These are phyloP conservation scores for Botryosphaeria dothidea DNA, from an alignment of 2,329 filamentous ascomycete species.

Conservation along the genomic window DNA sequence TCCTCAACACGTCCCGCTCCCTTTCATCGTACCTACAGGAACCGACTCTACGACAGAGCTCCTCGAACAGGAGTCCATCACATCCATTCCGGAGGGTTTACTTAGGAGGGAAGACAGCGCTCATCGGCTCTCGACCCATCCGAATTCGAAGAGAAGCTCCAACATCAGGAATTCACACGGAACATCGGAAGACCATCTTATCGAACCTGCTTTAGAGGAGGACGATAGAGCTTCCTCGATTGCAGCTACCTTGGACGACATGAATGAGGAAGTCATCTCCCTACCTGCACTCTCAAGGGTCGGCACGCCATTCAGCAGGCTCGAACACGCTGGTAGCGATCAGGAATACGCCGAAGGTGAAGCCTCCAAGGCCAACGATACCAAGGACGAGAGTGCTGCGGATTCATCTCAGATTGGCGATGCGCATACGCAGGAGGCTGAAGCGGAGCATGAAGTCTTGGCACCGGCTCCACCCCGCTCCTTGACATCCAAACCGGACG, in stretches of 20 bases:
- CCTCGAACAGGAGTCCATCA: slow-evolving; percentile 11
- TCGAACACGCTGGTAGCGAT: background rate
- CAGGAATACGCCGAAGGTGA: background rate
- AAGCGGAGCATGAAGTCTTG: background rate
- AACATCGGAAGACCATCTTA: slow-evolving; percentile 3
- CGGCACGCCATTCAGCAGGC: slow-evolving; percentile 10
- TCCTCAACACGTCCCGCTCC: background rate
- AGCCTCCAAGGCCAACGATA: background rate
- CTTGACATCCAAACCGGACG: slow-evolving; percentile 29
- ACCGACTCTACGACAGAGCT: background rate
- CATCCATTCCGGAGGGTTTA: slow-evolving; percentile 2
- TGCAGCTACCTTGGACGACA: slow-evolving; percentile 60
- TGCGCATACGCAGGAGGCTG: background rate
- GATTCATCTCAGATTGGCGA: background rate
- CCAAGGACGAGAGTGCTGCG: background rate
- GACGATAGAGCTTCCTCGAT: slow-evolving; percentile 50
- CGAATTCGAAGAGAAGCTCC: slow-evolving; percentile 1
- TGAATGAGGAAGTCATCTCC: slow-evolving; percentile 51
- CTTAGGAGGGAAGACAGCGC: background rate
- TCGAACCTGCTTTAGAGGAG: slow-evolving; percentile 39
- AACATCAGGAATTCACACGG: background rate
- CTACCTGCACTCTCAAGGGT: slow-evolving; percentile 30
- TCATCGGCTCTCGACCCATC: background rate
- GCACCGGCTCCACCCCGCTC: background rate
- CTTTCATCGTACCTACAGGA: slow-evolving; percentile 10